Base-by-base conservation (phyloP, 176 grass and related monocot genomes). In the Ensete glaucum region DNA sequence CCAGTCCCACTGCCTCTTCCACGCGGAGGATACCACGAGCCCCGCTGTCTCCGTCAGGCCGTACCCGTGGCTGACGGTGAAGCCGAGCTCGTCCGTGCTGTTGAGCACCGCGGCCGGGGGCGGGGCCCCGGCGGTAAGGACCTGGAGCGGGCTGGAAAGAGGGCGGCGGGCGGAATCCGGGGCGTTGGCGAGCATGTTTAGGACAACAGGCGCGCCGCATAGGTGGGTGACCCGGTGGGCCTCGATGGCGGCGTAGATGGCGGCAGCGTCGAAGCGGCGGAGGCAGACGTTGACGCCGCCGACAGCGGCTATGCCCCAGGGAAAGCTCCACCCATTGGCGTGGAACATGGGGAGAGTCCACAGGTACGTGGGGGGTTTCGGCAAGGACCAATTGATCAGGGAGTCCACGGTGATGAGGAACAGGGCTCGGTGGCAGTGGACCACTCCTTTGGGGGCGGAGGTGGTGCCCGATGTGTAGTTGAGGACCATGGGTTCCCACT, bases 381-480 rank as follows among this genome's bases (percentile, higher is more conserved):
- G 87, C 24, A 93, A 48, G 8, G 79, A 43, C 93, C 87, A 97
- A 9, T 80, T 53, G 3, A 87, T 64, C 23, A 97, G 79, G 59
- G 83, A 82, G 11, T 90, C 87, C 1, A 93, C 0, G 5, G 85
- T 85, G 9, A 86, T 23, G 3, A 92, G 7, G 81, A 82, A 97
- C 77, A 97, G 67, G 3, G 85, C 85, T 11, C 89, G 85, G 74
- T 96, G 93, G 83, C 90, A 92, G 76, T 90, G 93, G 78, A 97
- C 83, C 7, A 97, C 93, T 0, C 93, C 90, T 58, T 96, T 96
- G 8, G 93, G 90, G 17, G 87, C 85, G 26, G 93, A 87, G 75
- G 93, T 97, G 1, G 93, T 97, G 73, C 93, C 93, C 24, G 93
- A 97, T 63, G 93, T 90, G 83, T 97, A 97, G 77, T 97, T 97